Evolutionary conservation across 192 early-diverging fungal species (phyloP).

Genomic region (Linnemannia elongata): DNA sequence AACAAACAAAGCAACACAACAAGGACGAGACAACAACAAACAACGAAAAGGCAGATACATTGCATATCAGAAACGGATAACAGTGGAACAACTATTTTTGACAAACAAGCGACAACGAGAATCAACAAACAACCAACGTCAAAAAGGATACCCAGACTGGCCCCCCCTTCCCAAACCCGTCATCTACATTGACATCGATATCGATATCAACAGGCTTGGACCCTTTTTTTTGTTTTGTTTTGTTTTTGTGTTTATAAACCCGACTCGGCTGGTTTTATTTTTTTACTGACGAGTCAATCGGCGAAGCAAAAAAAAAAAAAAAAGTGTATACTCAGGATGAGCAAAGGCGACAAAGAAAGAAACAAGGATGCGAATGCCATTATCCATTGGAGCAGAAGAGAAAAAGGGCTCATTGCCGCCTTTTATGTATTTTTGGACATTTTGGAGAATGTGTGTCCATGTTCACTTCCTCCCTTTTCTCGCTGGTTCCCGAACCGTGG

Average conservation of each 20-base stretch:
- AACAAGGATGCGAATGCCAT: background rate
- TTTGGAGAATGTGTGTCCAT: background rate
- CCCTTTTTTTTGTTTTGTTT: background rate
- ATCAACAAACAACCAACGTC: too few relatives aligned
- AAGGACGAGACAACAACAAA: background rate
- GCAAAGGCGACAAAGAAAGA: background rate
- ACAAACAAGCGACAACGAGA: background rate
- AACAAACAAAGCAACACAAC: background rate
- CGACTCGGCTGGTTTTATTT: conserved; percentile 3
- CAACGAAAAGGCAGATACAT: conserved; percentile 5
- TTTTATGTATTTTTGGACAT: background rate
- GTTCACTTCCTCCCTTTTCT: background rate
- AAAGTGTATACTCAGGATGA: background rate
- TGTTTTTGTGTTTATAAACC: background rate
- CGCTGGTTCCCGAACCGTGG: background rate
- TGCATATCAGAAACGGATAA: background rate
- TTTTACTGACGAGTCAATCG: background rate
- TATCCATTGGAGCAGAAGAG: background rate
- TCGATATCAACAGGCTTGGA: too few relatives aligned
- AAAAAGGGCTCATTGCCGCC: background rate
- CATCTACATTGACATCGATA: too few relatives aligned
- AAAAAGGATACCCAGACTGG: too few relatives aligned
- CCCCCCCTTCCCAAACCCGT: too few relatives aligned
- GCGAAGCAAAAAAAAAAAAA: conserved; percentile 2
- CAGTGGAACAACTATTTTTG: too few relatives aligned